Conservation (phyloP, 495 filamentous ascomycete genomes). For the Hypoxylon crocopeplum region DNA sequence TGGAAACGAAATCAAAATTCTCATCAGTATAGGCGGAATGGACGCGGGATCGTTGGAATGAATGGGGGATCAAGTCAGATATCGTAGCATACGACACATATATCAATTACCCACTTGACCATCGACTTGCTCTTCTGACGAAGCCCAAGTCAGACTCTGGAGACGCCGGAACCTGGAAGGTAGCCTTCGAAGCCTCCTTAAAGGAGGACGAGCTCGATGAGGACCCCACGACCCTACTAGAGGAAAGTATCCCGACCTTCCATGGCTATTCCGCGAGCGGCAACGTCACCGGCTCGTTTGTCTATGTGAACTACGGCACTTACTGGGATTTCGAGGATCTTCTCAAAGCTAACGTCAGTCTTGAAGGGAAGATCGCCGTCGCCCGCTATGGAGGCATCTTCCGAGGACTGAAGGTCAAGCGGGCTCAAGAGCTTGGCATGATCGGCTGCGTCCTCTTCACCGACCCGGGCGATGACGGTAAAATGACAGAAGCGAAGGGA, state of each 20-base stretch:
- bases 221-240: slow-evolving; percentile 75
- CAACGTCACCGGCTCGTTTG: slow-evolving; percentile 80
- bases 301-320: slow-evolving; percentile 90
- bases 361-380: slow-evolving; percentile 86
- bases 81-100: slow-evolving; percentile 89
- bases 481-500: slow-evolving; percentile 81
- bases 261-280: slow-evolving; percentile 93
- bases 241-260: slow-evolving; percentile 86
- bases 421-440: slow-evolving; percentile 91
- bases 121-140: slow-evolving; percentile 78
- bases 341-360: slow-evolving; percentile 71
- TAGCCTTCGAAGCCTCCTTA: slow-evolving; percentile 80
- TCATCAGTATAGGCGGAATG: slow-evolving; percentile 71
- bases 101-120: slow-evolving; percentile 85
- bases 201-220: slow-evolving; percentile 88
- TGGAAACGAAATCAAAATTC: not conserved
- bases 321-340: slow-evolving; percentile 87
- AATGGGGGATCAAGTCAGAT: slow-evolving; percentile 76
- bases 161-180: slow-evolving; percentile 53
- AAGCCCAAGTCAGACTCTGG: slow-evolving; percentile 45
- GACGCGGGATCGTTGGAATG: slow-evolving; percentile 85
- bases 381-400: slow-evolving; percentile 87
- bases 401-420: slow-evolving; percentile 90
- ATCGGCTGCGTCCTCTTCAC: slow-evolving; percentile 83
- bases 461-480: slow-evolving; percentile 90